Evolutionary conservation across 2,329 filamentous ascomycete genomes (phyloP).

Genomic region (Arthrobotrys iridis): DNA sequence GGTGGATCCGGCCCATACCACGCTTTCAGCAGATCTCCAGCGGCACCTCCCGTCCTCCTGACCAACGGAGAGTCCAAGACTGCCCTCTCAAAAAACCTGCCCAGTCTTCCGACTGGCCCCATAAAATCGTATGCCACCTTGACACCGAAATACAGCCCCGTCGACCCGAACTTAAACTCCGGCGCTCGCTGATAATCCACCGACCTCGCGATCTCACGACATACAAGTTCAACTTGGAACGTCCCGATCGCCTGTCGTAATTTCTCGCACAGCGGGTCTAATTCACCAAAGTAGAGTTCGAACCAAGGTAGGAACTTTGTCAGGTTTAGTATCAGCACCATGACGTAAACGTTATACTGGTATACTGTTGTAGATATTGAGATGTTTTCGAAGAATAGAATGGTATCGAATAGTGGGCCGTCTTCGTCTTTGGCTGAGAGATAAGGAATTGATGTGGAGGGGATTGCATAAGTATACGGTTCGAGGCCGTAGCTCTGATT

Average conservation of each 20-base stretch:
- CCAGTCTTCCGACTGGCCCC: slow-evolving; percentile 19
- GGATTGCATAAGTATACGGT: slow-evolving; percentile 40
- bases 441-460: slow-evolving; percentile 16
- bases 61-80: slow-evolving; percentile 35
- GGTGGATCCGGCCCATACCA: slow-evolving; percentile 48
- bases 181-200: slow-evolving; percentile 45
- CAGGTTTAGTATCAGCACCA: slow-evolving; percentile 25
- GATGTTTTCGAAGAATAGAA: slow-evolving; percentile 47
- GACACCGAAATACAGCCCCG: slow-evolving; percentile 42
- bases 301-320: slow-evolving; percentile 44
- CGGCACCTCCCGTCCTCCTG: slow-evolving; percentile 17
- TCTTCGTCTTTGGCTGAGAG: slow-evolving; percentile 30
- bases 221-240: slow-evolving; percentile 10
- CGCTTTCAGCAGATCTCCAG: slow-evolving; percentile 26
- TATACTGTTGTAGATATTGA: slow-evolving; percentile 47
- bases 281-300: slow-evolving; percentile 40
- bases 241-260: slow-evolving; percentile 11
- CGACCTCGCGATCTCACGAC: slow-evolving; percentile 34
- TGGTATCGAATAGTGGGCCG: slow-evolving; percentile 34
- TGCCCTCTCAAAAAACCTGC: slow-evolving; percentile 23
- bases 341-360: slow-evolving; percentile 29
- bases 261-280: slow-evolving; percentile 12
- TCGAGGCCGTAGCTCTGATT: slow-evolving; percentile 36
- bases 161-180: slow-evolving; percentile 29
- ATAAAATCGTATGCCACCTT: slow-evolving; percentile 42